Evolutionary conservation across 2,329 filamentous ascomycete genomes (phyloP), one percentile per base, ranked within the genome.

Genomic region (Xylaria hypoxylon): DNA sequence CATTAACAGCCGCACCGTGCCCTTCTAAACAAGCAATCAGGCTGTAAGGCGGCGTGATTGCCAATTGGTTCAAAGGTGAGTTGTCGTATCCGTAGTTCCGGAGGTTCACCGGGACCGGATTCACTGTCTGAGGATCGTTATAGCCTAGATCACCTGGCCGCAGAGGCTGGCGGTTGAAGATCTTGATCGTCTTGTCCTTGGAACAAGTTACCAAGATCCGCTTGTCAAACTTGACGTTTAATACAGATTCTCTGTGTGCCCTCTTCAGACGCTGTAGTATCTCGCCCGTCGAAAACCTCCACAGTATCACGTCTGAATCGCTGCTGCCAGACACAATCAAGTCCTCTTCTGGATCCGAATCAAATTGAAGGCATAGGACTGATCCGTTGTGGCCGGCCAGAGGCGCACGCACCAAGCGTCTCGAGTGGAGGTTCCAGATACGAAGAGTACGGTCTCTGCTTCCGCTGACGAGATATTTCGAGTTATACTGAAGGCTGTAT

Each of bases 151-250:
- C 87, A 24, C 87, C 87, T 48, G 85, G 82, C 35, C 82, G 81
- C n/a, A 97, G 81, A 19, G 89, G 84, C 19, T 83, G 85, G 5
- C 96, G 89, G 77, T 95, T 98, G 87, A 97, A 99, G 19, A 99
- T 90, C 79, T 97, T 97, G 83, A 99, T 97, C 0, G 91, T 91
- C 79, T 94, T 96, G 79, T 99, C 96, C 78, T 99, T 99, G 55
- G 95, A 98, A 75, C 96, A 98, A 0, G 96, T 99, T 13, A 98
- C 93, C 3, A 99, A 85, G 69, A 96, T 96, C 8, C 93, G 88
- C 71, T 93, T 90, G 76, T 98, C 94, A 72, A 98, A 99, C 68
- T 92, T 89, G 63, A 99, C 89, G 75, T 98, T 98, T 17, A 99
- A 83, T 0, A 99, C 94, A 0, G 95, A 97, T 78, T 99, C 96